Evolutionary conservation across 768 basidiomycete species (phyloP).

Genomic region (Termitomyces heimii): DNA sequence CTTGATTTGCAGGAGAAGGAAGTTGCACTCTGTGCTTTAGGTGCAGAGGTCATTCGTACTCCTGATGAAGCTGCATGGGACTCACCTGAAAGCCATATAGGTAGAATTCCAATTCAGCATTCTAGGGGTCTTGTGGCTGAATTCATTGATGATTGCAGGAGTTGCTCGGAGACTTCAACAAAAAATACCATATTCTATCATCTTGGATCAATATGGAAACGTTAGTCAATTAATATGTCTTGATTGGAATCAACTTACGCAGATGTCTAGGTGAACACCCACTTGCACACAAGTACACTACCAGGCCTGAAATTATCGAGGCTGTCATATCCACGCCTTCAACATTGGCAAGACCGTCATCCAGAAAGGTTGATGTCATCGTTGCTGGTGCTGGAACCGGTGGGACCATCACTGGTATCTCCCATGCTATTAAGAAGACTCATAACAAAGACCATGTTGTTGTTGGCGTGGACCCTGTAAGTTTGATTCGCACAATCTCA

Average conservation of each 20-base stretch:
- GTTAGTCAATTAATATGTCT: conserved; percentile 28
- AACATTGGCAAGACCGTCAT: conserved; percentile 50
- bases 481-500: conserved; percentile 14
- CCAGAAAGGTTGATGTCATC: conserved; percentile 73
- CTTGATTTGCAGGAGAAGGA: conserved; percentile 70
- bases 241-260: conserved; percentile 7
- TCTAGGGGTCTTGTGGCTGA: conserved; percentile 72
- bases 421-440: conserved; percentile 69
- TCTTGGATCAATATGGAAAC: conserved; percentile 89
- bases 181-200: conserved; percentile 79
- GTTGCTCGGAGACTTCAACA: conserved; percentile 74
- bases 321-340: conserved; percentile 65
- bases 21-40: conserved; percentile 82
- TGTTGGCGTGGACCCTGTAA: conserved; percentile 88
- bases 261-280: conserved; percentile 62
- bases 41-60: conserved; percentile 92
- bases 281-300: conserved; percentile 84
- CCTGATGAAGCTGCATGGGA: conserved; percentile 89
- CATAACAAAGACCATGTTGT: conserved; percentile 71
- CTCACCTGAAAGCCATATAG: conserved; percentile 87
- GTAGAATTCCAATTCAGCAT: conserved; percentile 42
- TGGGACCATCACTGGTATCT: conserved; percentile 88
- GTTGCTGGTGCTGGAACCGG: conserved; percentile 92
- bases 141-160: conserved; percentile 83
- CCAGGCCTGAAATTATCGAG: conserved; percentile 88